These are phyloP conservation scores for Aspergillus pseudoglaucus DNA, from an alignment of 2,329 filamentous ascomycete genomes.

Conservation along the genomic window DNA sequence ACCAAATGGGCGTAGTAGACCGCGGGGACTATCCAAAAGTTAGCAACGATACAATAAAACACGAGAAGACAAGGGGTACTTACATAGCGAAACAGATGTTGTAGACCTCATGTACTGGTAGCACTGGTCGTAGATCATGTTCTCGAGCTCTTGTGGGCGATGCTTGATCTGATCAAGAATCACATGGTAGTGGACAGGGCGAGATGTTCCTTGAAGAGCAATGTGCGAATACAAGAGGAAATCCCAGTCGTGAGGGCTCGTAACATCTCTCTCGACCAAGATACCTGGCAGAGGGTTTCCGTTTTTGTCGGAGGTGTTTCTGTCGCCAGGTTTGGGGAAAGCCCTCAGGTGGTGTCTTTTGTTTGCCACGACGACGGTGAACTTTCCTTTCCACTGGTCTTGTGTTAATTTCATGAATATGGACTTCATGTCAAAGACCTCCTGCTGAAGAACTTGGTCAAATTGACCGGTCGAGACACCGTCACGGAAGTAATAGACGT, in stretches of 20 bases:
- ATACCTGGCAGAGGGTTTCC: constrained; percentile 80
- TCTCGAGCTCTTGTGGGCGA: constrained; percentile 63
- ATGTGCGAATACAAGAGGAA: constrained; percentile 68
- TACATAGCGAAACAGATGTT: constrained; percentile 75
- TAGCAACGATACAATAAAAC: constrained; percentile 1
- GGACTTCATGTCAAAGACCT: constrained; percentile 65
- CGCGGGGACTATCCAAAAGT: constrained; percentile 54
- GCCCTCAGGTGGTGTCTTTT: constrained; percentile 94
- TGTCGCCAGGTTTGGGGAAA: constrained; percentile 61
- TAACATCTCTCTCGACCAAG: constrained; percentile 81
- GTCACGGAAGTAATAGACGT: constrained; percentile 88
- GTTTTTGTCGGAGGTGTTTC: constrained; percentile 59
- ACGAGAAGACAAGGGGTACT: constrained; percentile 8
- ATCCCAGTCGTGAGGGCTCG: constrained; percentile 83
- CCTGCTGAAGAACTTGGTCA: constrained; percentile 67
- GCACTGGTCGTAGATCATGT: constrained; percentile 88
- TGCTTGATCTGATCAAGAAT: constrained; percentile 73
- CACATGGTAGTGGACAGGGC: constrained; percentile 88
- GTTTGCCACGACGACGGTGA: constrained; percentile 80
- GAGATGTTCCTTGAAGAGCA: constrained; percentile 88
- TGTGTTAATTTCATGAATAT: constrained; percentile 42
- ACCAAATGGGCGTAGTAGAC: constrained; percentile 96
- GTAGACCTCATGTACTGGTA: constrained; percentile 92
- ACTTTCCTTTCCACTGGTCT: constrained; percentile 50
- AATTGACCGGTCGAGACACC: constrained; percentile 88